These are phyloP conservation scores for Priceomyces melissophilus DNA, from an alignment of 805 yeast species.

Conservation along the genomic window DNA sequence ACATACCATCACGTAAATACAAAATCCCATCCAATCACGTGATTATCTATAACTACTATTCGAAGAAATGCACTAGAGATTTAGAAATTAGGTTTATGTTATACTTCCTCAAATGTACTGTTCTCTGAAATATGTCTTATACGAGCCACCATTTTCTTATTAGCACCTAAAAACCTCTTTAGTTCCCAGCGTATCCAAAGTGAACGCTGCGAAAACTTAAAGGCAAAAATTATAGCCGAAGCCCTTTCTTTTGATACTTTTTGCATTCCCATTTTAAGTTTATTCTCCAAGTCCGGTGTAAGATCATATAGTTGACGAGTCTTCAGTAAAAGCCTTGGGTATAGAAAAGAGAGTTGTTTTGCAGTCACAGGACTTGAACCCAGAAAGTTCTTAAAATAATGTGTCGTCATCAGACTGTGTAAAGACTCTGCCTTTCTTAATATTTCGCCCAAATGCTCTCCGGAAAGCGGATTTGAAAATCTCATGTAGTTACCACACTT, in stretches of 20 bases:
- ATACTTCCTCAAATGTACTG: not conserved
- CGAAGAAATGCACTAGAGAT: not conserved
- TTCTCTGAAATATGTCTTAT: constrained; percentile 3
- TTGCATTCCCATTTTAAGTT: constrained; percentile 10
- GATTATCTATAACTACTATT: not conserved
- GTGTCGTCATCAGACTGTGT: not conserved
- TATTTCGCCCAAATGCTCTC: constrained; percentile 13
- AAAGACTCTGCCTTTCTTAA: constrained; percentile 17
- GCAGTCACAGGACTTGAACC: constrained; percentile 7
- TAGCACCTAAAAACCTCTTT: constrained; percentile 23
- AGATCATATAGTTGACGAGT: constrained; percentile 7
- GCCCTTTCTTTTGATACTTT: constrained; percentile 14
- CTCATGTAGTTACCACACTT: constrained; percentile 14
- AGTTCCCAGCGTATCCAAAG: constrained; percentile 31
- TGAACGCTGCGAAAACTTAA: constrained; percentile 20
- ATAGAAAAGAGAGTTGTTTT: constrained; percentile 13
- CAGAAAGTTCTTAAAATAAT: constrained; percentile 1
- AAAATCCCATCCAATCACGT: not conserved
- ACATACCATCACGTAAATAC: no score
- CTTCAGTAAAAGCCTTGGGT: constrained; percentile 9
- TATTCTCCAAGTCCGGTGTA: constrained; percentile 4
- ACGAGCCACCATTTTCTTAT: constrained; percentile 9
- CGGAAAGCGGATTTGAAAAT: constrained; percentile 6
- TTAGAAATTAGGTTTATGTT: not conserved
- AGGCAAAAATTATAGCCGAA: constrained; percentile 26